Percentiles rank a stretch among this genome's conserved stretches.
phyloP scores from a whole-genome alignment of 768 basidiomycete genomes.

The Tubosaeta sp. region DNA sequence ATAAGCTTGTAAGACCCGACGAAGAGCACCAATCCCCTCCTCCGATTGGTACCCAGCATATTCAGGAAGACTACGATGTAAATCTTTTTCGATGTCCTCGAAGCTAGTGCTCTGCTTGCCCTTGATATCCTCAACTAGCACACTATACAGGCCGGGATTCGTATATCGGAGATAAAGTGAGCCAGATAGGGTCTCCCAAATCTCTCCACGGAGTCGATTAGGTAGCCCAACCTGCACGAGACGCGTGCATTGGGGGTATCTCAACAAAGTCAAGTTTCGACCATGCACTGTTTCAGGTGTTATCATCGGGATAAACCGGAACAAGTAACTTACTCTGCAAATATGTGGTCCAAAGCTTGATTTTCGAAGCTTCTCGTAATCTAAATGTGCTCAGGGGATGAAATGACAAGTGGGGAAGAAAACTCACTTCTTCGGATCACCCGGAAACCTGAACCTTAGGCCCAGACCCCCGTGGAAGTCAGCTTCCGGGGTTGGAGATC shows the following conservation, averaged over 20 bases:
- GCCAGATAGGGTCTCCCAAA: slow-evolving; percentile 97
- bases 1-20: slow-evolving; percentile 92
- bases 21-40: slow-evolving; percentile 77
- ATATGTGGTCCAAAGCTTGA: slow-evolving; percentile 93
- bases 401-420: neutral
- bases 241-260: slow-evolving; percentile 96
- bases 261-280: slow-evolving; percentile 88
- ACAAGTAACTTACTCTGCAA: slow-evolving; percentile 52
- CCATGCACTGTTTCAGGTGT: slow-evolving; percentile 64
- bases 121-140: slow-evolving; percentile 68
- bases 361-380: slow-evolving; percentile 86
- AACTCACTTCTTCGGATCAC: slow-evolving; percentile 84
- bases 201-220: slow-evolving; percentile 89
- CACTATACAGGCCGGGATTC: slow-evolving; percentile 78
- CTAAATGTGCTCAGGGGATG: slow-evolving; percentile 35
- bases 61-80: slow-evolving; percentile 93
- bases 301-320: slow-evolving; percentile 7
- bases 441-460: slow-evolving; percentile 83
- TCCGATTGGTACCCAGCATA: slow-evolving; percentile 94
- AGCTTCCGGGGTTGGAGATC: slow-evolving; percentile 41
- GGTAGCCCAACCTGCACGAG: slow-evolving; percentile 96
- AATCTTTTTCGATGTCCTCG: slow-evolving; percentile 98
- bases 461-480: slow-evolving; percentile 77
- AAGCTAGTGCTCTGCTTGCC: slow-evolving; percentile 84
- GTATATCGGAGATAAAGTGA: slow-evolving; percentile 87